A percentile compares a stretch with the other conserved stretches of the same genome.
Evolutionary conservation across 345 rosid genomes (phyloP).

Genomic region (Raphanus sativus): DNA sequence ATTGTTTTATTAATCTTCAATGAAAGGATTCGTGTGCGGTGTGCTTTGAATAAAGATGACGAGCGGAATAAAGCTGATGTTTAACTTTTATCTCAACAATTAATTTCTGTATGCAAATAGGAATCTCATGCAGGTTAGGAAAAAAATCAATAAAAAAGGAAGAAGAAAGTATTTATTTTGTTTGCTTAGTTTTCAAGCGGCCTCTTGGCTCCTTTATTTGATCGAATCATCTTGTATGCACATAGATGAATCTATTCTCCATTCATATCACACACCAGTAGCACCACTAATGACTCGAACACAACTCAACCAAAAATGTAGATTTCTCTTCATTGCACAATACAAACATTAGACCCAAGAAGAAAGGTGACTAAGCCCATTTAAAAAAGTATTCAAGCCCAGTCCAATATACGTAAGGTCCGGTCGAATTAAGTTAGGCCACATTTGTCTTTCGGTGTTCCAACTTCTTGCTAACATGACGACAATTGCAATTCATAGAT

Average conservation of each 20-base stretch:
- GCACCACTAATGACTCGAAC: background rate
- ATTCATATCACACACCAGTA: slow-evolving; percentile 7
- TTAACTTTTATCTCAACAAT: slow-evolving; percentile 34
- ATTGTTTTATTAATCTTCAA: background rate
- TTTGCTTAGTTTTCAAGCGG: slow-evolving; percentile 36
- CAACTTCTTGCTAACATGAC: slow-evolving; percentile 10
- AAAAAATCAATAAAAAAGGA: background rate
- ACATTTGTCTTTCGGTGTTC: background rate
- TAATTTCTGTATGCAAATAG: slow-evolving; percentile 15
- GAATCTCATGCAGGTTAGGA: slow-evolving; percentile 19
- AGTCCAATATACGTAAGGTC: background rate
- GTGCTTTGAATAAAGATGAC: slow-evolving; percentile 22
- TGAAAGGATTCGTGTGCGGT: slow-evolving; percentile 32
- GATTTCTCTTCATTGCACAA: background rate
- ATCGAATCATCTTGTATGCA: slow-evolving; percentile 18
- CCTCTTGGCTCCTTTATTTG: slow-evolving; percentile 9
- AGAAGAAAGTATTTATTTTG: slow-evolving; percentile 21
- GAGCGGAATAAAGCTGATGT: slow-evolving; percentile 34
- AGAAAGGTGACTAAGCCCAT: slow-evolving; percentile 5
- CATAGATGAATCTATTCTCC: slow-evolving; percentile 27
- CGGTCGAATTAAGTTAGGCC: background rate
- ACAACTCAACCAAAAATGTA: background rate
- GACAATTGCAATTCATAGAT: background rate
- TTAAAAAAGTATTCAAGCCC: background rate
- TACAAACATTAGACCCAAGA: background rate